phyloP scores from a whole-genome alignment of 495 filamentous ascomycete genomes.

The Podospora comata region DNA sequence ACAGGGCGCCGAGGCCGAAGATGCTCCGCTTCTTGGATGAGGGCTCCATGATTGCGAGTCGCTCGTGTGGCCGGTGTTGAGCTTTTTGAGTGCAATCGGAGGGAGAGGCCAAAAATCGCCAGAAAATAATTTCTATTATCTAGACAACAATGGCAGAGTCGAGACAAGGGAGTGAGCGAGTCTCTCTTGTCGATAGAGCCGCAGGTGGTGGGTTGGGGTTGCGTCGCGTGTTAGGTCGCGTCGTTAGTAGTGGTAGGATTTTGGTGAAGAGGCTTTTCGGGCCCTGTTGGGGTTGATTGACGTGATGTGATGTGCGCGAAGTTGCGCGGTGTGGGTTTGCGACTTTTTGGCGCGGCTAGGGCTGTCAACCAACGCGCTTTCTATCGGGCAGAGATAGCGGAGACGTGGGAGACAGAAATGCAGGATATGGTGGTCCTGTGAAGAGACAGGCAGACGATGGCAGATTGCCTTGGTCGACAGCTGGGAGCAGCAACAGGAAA shows the following conservation, averaged over 20 bases:
- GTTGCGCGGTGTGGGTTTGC: slow-evolving; percentile 8
- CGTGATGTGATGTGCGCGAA: slow-evolving; percentile 10
- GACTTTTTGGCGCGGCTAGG: slow-evolving; percentile 9
- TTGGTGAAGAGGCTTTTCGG: slow-evolving; percentile 12
- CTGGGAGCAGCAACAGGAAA: slow-evolving; percentile 11
- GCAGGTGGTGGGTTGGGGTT: background rate
- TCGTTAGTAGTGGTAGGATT: slow-evolving; percentile 5
- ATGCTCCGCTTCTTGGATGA: slow-evolving; percentile 32
- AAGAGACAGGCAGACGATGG: slow-evolving; percentile 16
- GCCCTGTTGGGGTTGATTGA: slow-evolving; percentile 6
- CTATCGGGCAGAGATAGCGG: background rate
- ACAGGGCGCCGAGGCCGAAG: slow-evolving; percentile 31
- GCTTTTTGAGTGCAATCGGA: background rate
- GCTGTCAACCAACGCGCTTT: slow-evolving; percentile 13
- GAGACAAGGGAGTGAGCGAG: background rate
- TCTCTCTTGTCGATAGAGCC: background rate
- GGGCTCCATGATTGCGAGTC: slow-evolving; percentile 29
- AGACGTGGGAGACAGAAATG: slow-evolving; percentile 1
- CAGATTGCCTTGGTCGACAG: slow-evolving; percentile 12
- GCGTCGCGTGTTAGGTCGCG: slow-evolving; percentile 13
- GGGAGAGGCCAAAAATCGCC: background rate
- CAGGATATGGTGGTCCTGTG: slow-evolving; percentile 14
- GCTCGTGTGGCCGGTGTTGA: slow-evolving; percentile 4
- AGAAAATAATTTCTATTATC: background rate
- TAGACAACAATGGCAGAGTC: background rate